Base-by-base conservation (phyloP, 495 filamentous ascomycete species). In the Schizothecium vesticola region DNA sequence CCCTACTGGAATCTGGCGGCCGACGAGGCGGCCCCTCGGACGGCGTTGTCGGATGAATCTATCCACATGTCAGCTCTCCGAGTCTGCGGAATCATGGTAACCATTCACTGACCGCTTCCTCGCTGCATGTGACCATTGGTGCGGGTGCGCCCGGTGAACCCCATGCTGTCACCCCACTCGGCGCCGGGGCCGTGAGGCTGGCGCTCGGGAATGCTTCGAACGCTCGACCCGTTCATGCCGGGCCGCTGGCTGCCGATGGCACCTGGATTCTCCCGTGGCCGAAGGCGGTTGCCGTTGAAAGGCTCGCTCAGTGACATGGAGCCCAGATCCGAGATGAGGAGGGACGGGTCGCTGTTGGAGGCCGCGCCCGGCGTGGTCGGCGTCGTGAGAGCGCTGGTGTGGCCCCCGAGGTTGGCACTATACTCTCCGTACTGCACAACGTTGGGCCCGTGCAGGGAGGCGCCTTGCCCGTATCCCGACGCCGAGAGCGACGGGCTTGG, bases 401-500 rank as follows among this genome's bases (percentile, higher is more conserved):
- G 73, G 63, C 75, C 73, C 24, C 68, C 67, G 33, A 77, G 72
- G 24, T 67, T 71, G 60, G 78, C 72, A 61, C 78, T 80, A 71
- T 78, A 78, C 59, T 78, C 76, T 66, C 81, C 79, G 51, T 81
- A 83, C 71, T 88, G 86, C 67, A 89, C 89, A 28, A 91, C 84
- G 56, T 87, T 82, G 25, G 87, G 82, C 74, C 89, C 89, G 68
- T 87, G 72, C 26, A 66, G 29, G 61, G 59, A 61, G 67, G 61
- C 67, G 23, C 66, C 69, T 43, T 72, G 70, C 4, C 84, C 73
- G 85, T 84, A 78, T 21, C 68, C 76, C 13, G 70, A 91, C 13
- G 91, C 90, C 4, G 95, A 97, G 3, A 92, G 90, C 21, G 91
- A 94, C 5, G 95, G 94, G 67, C 94, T 97, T 16, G 95, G 95